Evolutionary conservation across 768 basidiomycete genomes (phyloP), one percentile per base, ranked within the genome.

Genomic region (Phaeolepiota aurea): DNA sequence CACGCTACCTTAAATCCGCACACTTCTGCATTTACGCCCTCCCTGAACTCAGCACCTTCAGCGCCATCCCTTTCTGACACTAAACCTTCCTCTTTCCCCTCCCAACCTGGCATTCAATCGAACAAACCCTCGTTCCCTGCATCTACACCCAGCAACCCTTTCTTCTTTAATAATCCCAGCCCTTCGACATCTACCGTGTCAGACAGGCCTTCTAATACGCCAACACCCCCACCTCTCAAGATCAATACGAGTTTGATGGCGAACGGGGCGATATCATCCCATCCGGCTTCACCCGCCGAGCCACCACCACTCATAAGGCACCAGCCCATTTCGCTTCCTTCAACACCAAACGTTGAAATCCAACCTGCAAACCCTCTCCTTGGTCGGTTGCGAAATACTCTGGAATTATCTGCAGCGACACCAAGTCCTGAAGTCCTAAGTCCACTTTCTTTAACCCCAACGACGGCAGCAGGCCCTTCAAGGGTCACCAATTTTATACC

Each of bases 261-360:
- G 38, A 19, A 31, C 39, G 16, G 31, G 35, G 30, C 4, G 42
- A 25, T 28, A 12, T 15, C 37, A 35, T 18, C 43, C 42, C 12
- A 40, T 41, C 53, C 33, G 45, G 51, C 54, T 1, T 58, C 65
- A 0, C 65, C 70, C 1, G 46, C 42, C 23, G 44, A 51, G 12
- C 68, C 71, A 3, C 71, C 74, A 7, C 62, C 60, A 5, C 52
- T 68, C 9, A 48, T 56, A 4, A 65, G 56, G 47, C 55, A 55
- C 4, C 60, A 63, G 41, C 69, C 66, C 4, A 68, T 76, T 23
- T 69, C 74, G 4, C 57, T 74, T 2, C 72, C 72, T 3, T 55
- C 65, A 0, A 74, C 73, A 1, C 49, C 57, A 5, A 45, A 42
- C 15, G 12, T 35, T 31, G 38, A 15, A 14, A 42, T 45, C 42